Evolutionary conservation across 345 rosid genomes (phyloP).

Genomic region (Zanthoxylum bungeanum): DNA sequence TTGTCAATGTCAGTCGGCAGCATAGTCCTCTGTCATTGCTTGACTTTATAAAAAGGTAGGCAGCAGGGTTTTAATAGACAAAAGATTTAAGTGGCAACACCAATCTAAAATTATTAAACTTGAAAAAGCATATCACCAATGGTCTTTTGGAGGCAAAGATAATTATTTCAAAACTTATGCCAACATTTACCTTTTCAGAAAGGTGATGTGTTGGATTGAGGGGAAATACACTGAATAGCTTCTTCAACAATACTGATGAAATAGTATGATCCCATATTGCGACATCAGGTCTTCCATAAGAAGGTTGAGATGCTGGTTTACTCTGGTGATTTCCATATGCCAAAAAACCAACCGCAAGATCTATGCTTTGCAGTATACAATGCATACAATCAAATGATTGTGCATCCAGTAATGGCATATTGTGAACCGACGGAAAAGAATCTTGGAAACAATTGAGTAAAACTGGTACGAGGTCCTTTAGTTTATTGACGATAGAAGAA

Average conservation of each 20-base stretch:
- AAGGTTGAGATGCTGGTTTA: conserved; percentile 16
- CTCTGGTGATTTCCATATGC: conserved; percentile 29
- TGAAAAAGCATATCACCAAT: background rate
- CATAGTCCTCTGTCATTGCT: background rate
- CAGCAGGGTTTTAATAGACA: background rate
- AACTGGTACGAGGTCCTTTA: conserved; percentile 69
- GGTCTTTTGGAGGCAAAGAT: background rate
- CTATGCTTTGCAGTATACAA: conserved; percentile 58
- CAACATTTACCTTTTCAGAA: conserved; percentile 48
- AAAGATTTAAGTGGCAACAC: background rate
- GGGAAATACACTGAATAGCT: conserved; percentile 58
- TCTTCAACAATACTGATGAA: conserved; percentile 47
- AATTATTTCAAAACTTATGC: background rate
- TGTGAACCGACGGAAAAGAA: conserved; percentile 49
- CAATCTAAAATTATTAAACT: background rate
- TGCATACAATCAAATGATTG: conserved; percentile 61
- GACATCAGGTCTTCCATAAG: conserved; percentile 30
- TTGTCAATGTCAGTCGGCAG: background rate
- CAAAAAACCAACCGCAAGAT: conserved; percentile 45
- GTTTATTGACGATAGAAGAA: conserved; percentile 39
- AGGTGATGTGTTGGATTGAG: conserved; percentile 41
- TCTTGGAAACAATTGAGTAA: conserved; percentile 68
- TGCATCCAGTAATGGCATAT: conserved; percentile 40
- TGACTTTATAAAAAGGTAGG: background rate
- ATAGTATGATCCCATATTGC: conserved; percentile 41